Base-by-base conservation (phyloP, 2,329 filamentous ascomycete genomes). In the Furcasterigmium furcatum region DNA sequence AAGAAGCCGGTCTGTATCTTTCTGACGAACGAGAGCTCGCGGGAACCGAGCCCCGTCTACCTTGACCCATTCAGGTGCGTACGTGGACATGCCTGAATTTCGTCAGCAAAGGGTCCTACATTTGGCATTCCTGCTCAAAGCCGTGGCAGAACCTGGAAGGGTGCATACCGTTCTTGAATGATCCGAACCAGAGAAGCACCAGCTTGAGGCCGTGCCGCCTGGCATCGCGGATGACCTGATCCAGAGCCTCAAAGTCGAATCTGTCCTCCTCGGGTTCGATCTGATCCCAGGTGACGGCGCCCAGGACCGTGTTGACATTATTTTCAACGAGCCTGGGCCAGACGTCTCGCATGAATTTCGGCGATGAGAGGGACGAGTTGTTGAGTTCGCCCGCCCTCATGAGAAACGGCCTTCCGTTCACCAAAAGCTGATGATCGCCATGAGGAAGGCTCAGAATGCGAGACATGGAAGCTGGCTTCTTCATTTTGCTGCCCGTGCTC, bases 291-390 rank as follows among this genome's bases (percentile, higher is more conserved):
- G 59, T 52, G 2, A 65, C 55, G 7, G 47, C 53, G 2, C 59
- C 58, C 3, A 62, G 52, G 3, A 62, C 42, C 0, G 63, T 65
- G 46, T 66, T 64, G 48, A 62, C 49, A 32, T 57, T 50, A 14
- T 46, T 47, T 9, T 44, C 49, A 24, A 43, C 49, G 47, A 65
- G 51, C 25, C 50, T 48, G 3, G 48, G 51, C 53, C 55, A 60
- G 7, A 59, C 45, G 1, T 44, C 39, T 5, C 42, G 27, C 60
- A 63, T 62, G 44, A 55, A 61, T 3, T 10, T 10, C 3, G 29
- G 25, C 1, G 44, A 43, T 2, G 22, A 43, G 12, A 25, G 18
- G 7, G 61, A 60, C 5, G 59, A 64, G 43, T 62, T 59, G 12
- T 61, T 56, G 6, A 62, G 55, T 48, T 64, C 58, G 24, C 52